Evolutionary conservation across 140 eudicot genomes (phyloP).

Genomic region (Cichorium intybus): DNA sequence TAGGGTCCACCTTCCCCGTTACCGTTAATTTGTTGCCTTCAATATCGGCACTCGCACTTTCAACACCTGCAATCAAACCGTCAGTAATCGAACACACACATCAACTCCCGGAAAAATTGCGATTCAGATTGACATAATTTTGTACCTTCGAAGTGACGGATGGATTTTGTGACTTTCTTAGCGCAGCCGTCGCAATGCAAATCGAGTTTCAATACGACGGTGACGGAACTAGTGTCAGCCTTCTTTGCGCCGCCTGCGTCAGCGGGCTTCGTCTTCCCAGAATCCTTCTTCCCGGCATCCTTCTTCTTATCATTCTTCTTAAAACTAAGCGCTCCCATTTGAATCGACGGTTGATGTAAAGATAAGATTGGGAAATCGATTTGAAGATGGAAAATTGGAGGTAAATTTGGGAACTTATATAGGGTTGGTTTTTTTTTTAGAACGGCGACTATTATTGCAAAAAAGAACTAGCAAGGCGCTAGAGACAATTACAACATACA

Average conservation of each 20-base stretch:
- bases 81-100: constrained; percentile 7
- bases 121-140: not conserved
- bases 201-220: constrained; percentile 48
- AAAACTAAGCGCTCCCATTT: constrained; percentile 59
- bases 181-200: constrained; percentile 78
- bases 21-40: constrained; percentile 49
- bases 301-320: constrained; percentile 3
- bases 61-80: constrained; percentile 48
- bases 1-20: constrained; percentile 56
- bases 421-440: no score
- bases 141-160: constrained; percentile 38
- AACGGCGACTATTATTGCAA: no score
- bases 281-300: constrained; percentile 29
- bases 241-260: constrained; percentile 20
- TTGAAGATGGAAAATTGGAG: constrained; percentile 28
- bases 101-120: not conserved
- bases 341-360: not conserved
- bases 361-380: not conserved
- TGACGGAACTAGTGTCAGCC: constrained; percentile 18
- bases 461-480: no score
- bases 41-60: constrained; percentile 35
- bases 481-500: no score
- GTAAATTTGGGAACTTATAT: constrained; percentile 20
- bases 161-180: constrained; percentile 38
- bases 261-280: constrained; percentile 28